Evolutionary conservation across 495 filamentous ascomycete species (phyloP).

Genomic region (Glutinoglossum americanum): DNA sequence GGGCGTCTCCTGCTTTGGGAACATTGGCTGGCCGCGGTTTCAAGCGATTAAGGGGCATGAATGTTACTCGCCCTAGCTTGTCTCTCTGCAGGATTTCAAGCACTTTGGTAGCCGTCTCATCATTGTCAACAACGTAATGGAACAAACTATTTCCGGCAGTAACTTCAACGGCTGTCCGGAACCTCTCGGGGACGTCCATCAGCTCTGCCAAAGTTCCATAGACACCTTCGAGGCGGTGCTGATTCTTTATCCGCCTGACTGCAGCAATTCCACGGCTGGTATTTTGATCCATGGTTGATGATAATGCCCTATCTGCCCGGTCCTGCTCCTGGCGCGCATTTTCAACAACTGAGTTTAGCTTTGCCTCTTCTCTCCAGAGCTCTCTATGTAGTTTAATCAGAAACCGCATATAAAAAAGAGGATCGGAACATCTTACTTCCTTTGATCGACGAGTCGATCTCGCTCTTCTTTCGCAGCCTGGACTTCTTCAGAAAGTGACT

Average conservation of each 20-base stretch:
- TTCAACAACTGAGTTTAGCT: conserved; percentile 51
- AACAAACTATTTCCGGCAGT: conserved; percentile 86
- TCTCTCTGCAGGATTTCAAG: conserved; percentile 60
- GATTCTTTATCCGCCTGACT: conserved; percentile 55
- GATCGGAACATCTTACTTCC: conserved; percentile 33
- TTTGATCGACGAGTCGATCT: conserved; percentile 63
- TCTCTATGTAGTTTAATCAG: conserved; percentile 23
- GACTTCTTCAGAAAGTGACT: conserved; percentile 46
- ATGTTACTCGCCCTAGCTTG: conserved; percentile 73
- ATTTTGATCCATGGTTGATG: conserved; percentile 70
- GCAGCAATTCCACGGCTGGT: conserved; percentile 66
- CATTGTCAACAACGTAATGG: conserved; percentile 90
- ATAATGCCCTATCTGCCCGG: conserved; percentile 51
- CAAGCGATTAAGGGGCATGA: conserved; percentile 77
- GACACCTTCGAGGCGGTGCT: conserved; percentile 61
- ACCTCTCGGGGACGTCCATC: conserved; percentile 62
- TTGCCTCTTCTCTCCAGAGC: conserved; percentile 78
- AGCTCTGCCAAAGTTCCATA: conserved; percentile 88
- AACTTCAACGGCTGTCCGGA: conserved; percentile 76
- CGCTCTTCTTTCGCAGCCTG: conserved; percentile 59
- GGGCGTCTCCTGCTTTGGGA: conserved; percentile 67
- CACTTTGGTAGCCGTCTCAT: conserved; percentile 63
- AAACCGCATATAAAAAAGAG: background rate
- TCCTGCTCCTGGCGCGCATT: conserved; percentile 55
- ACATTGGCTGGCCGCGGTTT: conserved; percentile 44